phyloP scores from a whole-genome alignment of 495 filamentous ascomycete genomes.

The Evansstolkia leycettana region DNA sequence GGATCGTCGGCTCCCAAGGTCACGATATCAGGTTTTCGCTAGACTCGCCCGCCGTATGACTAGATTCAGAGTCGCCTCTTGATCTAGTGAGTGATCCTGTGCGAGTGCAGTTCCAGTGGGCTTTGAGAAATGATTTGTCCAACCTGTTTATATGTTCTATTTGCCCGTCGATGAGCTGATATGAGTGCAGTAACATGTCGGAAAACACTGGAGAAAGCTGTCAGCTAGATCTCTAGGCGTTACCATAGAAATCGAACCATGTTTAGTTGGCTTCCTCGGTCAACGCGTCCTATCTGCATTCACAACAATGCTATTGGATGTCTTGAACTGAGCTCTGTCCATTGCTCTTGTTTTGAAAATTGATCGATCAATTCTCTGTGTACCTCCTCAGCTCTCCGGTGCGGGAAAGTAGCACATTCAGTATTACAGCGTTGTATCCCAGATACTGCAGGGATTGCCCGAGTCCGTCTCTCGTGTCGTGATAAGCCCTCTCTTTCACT shows the following conservation, averaged over 20 bases:
- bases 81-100: no score
- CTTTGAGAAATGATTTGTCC: no score
- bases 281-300: slow-evolving; percentile 1
- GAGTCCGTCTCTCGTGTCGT: background rate
- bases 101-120: no score
- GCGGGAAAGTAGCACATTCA: background rate
- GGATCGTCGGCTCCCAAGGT: no score
- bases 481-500: background rate
- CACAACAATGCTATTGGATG: slow-evolving; percentile 6
- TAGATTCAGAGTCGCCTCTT: no score
- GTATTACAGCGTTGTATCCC: background rate
- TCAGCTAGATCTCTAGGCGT: background rate
- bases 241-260: slow-evolving; percentile 1
- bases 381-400: background rate
- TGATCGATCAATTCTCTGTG: background rate
- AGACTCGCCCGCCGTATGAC: background rate
- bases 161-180: background rate
- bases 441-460: background rate
- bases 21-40: background rate
- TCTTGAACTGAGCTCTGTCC: slow-evolving; percentile 2
- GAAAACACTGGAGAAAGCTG: background rate
- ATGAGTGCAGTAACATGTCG: background rate
- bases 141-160: no score
- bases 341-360: background rate
- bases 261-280: slow-evolving; percentile 1